Evolutionary conservation across 2,329 filamentous ascomycete species (phyloP), one percentile per base, ranked within the genome.

Genomic region (Beauveria bassiana): DNA sequence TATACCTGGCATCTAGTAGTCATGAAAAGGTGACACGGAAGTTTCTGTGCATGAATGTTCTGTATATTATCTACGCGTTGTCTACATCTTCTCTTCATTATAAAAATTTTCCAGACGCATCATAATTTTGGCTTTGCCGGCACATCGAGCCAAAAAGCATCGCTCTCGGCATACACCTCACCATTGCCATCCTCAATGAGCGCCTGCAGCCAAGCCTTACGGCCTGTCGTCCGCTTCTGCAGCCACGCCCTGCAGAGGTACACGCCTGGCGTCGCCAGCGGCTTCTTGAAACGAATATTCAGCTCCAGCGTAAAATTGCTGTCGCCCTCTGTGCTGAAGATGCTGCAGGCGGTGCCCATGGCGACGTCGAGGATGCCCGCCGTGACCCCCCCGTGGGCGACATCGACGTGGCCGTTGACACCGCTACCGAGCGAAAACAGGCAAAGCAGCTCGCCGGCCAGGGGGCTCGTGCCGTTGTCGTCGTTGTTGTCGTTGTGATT

Each of bases 341-440:
- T 62, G 22, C 53, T 53, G 34, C 62, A 65, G 20, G 62, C 34
- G 6, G 38, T 18, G 40, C 65, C 67, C 59, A 65, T 64, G 26
- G 63, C 63, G 20, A 66, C 66, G 51, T 68, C 67, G 8, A 68
- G 59, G n/a, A 68, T 47, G 20, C 62, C 53, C 1, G 66, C 64
- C 16, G 63, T 43, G 40, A 68, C 50, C 10, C 67, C 67, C 9
- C 67, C 67, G 40, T 68, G 66, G 4, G 67, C 62, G 12, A 67
- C 62, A 1, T 64, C 65, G 5, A 40, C 18, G 38, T 68, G 67
- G 18, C 66, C 66, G 1, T 66, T 61, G 16, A 68, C 62, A 5
- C 61, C 54, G 52, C 40, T 49, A 34, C 66, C 66, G 14, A 67
- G 63, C 16, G 60, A 16, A 28, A 62, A 49, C 52, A 62, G 53